Base-by-base conservation (phyloP, 306 rosid genomes). In the Phaseolus lunatus region DNA sequence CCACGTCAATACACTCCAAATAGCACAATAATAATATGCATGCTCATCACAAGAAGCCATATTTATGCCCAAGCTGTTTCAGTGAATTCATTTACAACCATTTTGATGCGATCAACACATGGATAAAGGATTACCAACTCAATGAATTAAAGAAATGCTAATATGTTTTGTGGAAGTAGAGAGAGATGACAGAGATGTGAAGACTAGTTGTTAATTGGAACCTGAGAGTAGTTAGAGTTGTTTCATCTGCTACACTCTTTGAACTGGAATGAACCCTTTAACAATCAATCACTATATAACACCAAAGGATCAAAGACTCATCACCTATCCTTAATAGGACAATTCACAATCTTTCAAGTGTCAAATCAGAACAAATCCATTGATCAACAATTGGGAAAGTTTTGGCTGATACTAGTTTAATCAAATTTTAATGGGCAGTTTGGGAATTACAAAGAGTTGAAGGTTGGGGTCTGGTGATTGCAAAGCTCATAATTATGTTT, bases 401-500 rank as follows among this genome's bases (percentile, higher is more conserved):
- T 10, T 18, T 50, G 57, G 3, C 45, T 23, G 31, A 11, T 14
- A 47, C 31, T 31, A 33, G 37, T 7, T 7, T 44, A 31, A 48
- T 37, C 2, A 31, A 35, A 16, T 23, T 33, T 57, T 53, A 35
- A 64, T 18, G 82, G 86, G 53, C 33, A 79, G n/a, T 77, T 72
- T 74, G 62, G 75, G 45, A 67, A 79, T 78, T 62, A 7, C 4
- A 9, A n/a, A 77, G 63, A 19, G 16, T 49, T 64, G 26, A 50
- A 31, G 57, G 26, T 20, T 29, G 18, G 37, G 43, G 72, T 33
- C 45, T 43, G 35, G n/a, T 45, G 41, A 78, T 70, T 74, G 56
- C 69, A 79, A 14, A 70, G 50, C 64, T 72, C 79, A 84, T 92
- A 77, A 95, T 95, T 88, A n/a, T 86, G 96, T 81, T 78, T 85